These are phyloP conservation scores for Ganoderma lucidum DNA, from an alignment of 1,284 basidiomycete genomes.

Conservation along the genomic window DNA sequence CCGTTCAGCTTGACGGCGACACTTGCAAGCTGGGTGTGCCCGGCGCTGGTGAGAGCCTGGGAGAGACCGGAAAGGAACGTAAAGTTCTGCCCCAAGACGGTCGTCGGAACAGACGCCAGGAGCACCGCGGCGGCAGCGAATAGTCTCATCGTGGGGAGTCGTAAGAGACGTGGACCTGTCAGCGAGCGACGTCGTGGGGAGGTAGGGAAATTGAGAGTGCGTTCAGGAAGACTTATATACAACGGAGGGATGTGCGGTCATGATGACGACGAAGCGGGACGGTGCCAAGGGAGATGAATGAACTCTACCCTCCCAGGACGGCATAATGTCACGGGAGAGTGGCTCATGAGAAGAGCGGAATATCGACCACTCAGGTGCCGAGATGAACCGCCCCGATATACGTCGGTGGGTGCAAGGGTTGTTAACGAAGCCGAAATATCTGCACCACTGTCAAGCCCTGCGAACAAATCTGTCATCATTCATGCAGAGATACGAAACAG, in stretches of 20 bases:
- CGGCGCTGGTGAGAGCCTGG: conserved; percentile 42
- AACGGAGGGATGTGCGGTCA: neutral
- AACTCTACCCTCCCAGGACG: neutral
- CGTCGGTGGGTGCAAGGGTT: neutral
- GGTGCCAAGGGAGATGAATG: neutral
- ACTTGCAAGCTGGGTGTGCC: conserved; percentile 49
- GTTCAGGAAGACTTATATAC: neutral
- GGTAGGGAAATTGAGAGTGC: neutral
- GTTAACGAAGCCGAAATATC: neutral
- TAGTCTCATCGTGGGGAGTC: conserved; percentile 29
- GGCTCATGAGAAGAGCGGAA: neutral
- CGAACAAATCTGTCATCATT: neutral
- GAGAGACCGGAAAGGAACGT: conserved; percentile 45
- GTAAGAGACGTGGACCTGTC: conserved; percentile 4
- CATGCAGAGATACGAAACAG: neutral
- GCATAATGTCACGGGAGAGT: neutral
- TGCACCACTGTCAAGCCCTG: neutral
- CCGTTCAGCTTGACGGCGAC: conserved; percentile 48
- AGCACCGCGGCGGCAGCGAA: conserved; percentile 28
- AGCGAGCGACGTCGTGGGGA: no score
- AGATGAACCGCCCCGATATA: neutral
- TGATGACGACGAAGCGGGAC: neutral
- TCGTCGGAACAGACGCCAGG: conserved; percentile 34
- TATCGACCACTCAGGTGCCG: neutral
- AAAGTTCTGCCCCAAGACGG: conserved; percentile 40